Evolutionary conservation across 306 rosid genomes (phyloP), one percentile per base, ranked within the genome.

Genomic region (Abrus pulchellus): DNA sequence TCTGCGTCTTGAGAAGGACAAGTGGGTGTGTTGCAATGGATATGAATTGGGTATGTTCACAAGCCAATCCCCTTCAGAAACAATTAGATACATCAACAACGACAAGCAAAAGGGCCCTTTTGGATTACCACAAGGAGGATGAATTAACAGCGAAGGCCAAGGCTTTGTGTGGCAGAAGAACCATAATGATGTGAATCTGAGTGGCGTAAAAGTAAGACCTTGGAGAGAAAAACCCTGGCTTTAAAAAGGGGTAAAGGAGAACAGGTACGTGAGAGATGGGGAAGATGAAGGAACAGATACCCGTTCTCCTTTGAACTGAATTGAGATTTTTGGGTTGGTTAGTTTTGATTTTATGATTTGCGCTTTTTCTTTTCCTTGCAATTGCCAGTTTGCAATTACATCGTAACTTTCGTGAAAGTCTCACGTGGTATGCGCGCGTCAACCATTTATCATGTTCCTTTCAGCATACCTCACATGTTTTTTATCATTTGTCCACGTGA

Each of bases 21-120:
- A 52, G 5, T 72, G 11, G 85, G 55, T 84, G 57, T 70, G 72
- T 45, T 77, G 72, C 73, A 83, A 53, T 78, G 92, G 94, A 43
- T 73, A 48, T 45, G 84, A 90, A 65, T 87, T 56, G 97, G 94
- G 90, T 61, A 86, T 64, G 79, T 86, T 87, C 82, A 83, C 86
- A 83, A 91, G 88, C 95, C 92, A 84, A 83, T 84, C 60, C 72
- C 78, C 64, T 85, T 84, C 84, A 76, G 74, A 34, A 61, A 70
- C 73, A 77, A 75, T 77, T 75, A 59, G 87, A 93, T 83, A 79
- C 98, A 95, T 95, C 89, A 90, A 93, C 90, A 86, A 82, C 55
- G 55, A 79, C 53, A 80, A 83, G 62, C 45, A 67, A 40, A n/a
- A 20, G 41, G 11, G 62, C 5, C 32, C 50, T 48, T 67, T 79